Conservation (phyloP, 2,329 filamentous ascomycete species). For the Aschersonia sp. region DNA sequence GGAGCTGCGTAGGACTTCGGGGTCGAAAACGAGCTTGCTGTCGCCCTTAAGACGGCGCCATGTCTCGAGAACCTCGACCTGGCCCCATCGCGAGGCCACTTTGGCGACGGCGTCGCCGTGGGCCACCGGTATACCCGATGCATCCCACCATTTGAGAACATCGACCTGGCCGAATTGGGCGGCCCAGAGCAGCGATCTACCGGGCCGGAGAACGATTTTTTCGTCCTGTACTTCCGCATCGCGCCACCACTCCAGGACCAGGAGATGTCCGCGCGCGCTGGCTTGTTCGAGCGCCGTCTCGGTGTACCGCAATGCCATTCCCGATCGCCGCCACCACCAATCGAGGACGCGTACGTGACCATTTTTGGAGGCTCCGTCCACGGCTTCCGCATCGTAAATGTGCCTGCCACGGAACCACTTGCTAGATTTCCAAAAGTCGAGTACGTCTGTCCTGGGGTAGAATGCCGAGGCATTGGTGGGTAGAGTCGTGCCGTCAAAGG, state of each 20-base stretch:
- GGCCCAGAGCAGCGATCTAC: conserved; percentile 70
- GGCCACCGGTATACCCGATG: conserved; percentile 62
- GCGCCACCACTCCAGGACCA: conserved; percentile 89
- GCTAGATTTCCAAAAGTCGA: conserved; percentile 84
- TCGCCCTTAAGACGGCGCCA: conserved; percentile 63
- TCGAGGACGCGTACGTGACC: conserved; percentile 77
- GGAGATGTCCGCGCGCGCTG: conserved; percentile 68
- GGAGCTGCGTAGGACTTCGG: conserved; percentile 70
- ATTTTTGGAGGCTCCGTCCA: conserved; percentile 76
- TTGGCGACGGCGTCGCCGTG: conserved; percentile 74
- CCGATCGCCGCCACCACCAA: conserved; percentile 75
- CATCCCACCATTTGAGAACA: conserved; percentile 78
- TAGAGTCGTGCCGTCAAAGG: conserved; percentile 71
- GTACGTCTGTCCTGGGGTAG: conserved; percentile 69
- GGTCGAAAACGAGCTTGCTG: conserved; percentile 56
- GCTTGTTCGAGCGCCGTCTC: conserved; percentile 80
- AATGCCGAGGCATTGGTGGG: conserved; percentile 80
- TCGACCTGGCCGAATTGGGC: conserved; percentile 68
- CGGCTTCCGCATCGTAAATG: conserved; percentile 61
- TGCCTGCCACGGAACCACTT: conserved; percentile 73
- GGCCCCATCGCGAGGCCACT: conserved; percentile 71
- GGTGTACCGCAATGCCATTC: conserved; percentile 69
- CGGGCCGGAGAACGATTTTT: conserved; percentile 54
- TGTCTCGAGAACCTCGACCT: conserved; percentile 68
- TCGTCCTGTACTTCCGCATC: conserved; percentile 48